These are phyloP conservation scores for Penicillium sp. DNA, from an alignment of 2,329 filamentous ascomycete genomes.

Conservation along the genomic window DNA sequence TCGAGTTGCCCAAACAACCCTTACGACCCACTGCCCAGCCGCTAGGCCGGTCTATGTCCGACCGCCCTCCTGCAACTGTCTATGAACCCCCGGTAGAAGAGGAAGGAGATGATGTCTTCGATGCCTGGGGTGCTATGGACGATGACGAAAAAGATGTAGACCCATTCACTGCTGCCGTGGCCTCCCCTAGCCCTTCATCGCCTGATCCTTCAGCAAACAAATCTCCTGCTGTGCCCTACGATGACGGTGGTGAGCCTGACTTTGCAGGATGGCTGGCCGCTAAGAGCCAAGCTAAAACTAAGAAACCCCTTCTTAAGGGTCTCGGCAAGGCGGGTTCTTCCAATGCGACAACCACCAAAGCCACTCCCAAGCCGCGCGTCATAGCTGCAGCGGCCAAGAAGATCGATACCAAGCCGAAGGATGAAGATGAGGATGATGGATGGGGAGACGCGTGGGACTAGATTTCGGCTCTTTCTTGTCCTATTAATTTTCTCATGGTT, in stretches of 20 bases:
- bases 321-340: slow-evolving; percentile 60
- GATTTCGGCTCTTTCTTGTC: not conserved
- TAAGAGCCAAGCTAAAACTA: slow-evolving; percentile 71
- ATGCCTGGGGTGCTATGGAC: slow-evolving; percentile 72
- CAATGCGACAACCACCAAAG: slow-evolving; percentile 37
- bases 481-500: not conserved
- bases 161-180: slow-evolving; percentile 33
- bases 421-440: slow-evolving; percentile 44
- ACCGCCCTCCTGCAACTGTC: slow-evolving; percentile 37
- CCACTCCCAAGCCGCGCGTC: slow-evolving; percentile 49
- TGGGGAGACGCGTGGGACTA: slow-evolving; percentile 53
- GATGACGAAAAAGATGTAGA: slow-evolving; percentile 53
- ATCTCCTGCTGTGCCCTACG: slow-evolving; percentile 58
- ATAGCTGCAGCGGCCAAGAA: slow-evolving; percentile 58
- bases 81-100: slow-evolving; percentile 47
- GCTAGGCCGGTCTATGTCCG: slow-evolving; percentile 43
- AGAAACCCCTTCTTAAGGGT: slow-evolving; percentile 79
- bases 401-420: slow-evolving; percentile 64
- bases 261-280: slow-evolving; percentile 94
- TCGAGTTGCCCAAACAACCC: slow-evolving; percentile 22
- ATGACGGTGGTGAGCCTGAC: slow-evolving; percentile 86
- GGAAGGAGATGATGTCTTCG: slow-evolving; percentile 62
- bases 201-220: slow-evolving; percentile 30
- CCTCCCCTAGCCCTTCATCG: slow-evolving; percentile 27
- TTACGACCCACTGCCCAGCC: slow-evolving; percentile 28